Evolutionary conservation across 148 eudicot species (phyloP).

Genomic region (Persicaria maculosa): DNA sequence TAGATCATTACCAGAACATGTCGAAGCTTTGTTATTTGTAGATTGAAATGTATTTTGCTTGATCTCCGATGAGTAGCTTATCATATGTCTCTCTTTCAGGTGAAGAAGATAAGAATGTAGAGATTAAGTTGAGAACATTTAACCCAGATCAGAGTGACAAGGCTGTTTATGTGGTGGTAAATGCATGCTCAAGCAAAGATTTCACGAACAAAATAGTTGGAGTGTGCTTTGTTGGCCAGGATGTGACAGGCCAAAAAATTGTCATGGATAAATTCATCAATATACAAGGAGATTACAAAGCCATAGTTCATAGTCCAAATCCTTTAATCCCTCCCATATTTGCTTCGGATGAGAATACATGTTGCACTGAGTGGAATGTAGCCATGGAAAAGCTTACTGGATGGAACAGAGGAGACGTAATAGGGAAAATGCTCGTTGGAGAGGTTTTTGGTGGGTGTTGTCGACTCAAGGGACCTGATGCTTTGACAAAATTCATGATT

Average conservation of each 20-base stretch:
- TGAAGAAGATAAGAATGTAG: slow-evolving; percentile 84
- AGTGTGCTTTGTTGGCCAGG: slow-evolving; percentile 90
- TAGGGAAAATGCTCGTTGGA: slow-evolving; percentile 73
- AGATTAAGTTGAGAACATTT: slow-evolving; percentile 69
- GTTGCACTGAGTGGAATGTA: slow-evolving; percentile 90
- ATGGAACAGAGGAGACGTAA: slow-evolving; percentile 56
- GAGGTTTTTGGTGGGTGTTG: slow-evolving; percentile 80
- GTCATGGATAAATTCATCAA: slow-evolving; percentile 83
- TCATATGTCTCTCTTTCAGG: slow-evolving; percentile 46
- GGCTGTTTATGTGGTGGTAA: slow-evolving; percentile 69
- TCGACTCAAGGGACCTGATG: slow-evolving; percentile 72
- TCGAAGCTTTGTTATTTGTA: not conserved
- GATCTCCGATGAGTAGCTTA: not conserved
- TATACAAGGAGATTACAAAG: slow-evolving; percentile 88
- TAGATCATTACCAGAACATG: not conserved
- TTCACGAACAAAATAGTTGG: slow-evolving; percentile 60
- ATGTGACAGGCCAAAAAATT: slow-evolving; percentile 73
- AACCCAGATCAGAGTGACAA: slow-evolving; percentile 36
- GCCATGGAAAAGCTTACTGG: slow-evolving; percentile 95
- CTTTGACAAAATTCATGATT: slow-evolving; percentile 84
- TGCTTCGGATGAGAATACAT: slow-evolving; percentile 78
- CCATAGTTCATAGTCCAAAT: slow-evolving; percentile 83
- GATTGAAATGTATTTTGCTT: not conserved
- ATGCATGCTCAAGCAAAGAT: slow-evolving; percentile 93
- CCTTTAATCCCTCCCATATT: slow-evolving; percentile 93